Base-by-base conservation (phyloP, 2,329 filamentous ascomycete species). In the Alternaria dauci region DNA sequence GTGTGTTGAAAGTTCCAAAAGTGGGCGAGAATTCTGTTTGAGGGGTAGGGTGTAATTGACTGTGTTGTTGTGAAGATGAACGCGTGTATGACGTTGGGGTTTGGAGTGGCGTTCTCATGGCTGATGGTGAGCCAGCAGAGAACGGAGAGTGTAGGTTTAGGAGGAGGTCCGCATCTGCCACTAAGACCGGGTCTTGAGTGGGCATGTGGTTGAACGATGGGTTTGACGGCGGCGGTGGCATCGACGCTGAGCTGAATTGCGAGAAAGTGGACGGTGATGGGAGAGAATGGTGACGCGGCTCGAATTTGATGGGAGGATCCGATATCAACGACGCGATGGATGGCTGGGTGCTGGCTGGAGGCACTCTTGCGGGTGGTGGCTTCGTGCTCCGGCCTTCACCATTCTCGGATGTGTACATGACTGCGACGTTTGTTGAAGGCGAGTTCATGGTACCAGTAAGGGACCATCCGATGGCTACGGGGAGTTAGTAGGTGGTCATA, bases 381-480 rank as follows among this genome's bases (percentile, higher is more conserved):
- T 70, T 76, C n/a, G 57, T 43, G 11, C 73, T 71, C 26, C 73
- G 70, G 5, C 55, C 54, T 32, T 66, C 67, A 67, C 70, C 66
- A 65, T 70, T 72, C 23, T 81, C 80, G 58, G 84, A 88, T 61
- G 91, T 89, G 74, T 93, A 96, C 73, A 96, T 87, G 57, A 94
- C 85, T 1, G 92, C 94, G 5, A 96, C 81, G 72, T 92, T 95
- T 0, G 92, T 93, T 64, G 89, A 93, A 1, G 92, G 90, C 4
- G 92, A 95, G 71, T 96, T 93, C 55, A 92, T 93, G 1, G 90
- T 94, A 14, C 93, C 93, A 0, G 93, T 93, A n/a, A 96, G 80
- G 8, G 92, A 93, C 90, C 91, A 96, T 1, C 92, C 93, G 59
- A 96, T 92, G 0, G 87, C 86, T 85, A 59, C 58, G 12, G 32